Evolutionary conservation across 2,329 filamentous ascomycete species (phyloP), one percentile per base, ranked within the genome.

Genomic region (Aspergillus candidus): DNA sequence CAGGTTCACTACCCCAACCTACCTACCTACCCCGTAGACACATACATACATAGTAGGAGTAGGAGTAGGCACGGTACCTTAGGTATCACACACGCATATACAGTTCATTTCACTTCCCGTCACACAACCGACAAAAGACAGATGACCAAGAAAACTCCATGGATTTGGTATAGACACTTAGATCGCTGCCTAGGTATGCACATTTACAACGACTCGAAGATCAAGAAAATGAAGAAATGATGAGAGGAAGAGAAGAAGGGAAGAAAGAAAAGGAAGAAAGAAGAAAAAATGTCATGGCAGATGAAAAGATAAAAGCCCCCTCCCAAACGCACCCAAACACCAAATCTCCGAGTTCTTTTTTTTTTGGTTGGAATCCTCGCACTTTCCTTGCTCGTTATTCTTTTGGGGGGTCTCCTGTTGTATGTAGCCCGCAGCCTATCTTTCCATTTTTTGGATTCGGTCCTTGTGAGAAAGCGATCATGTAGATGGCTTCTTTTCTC

Each of bases 181-280:
- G 48, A 51, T 56, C 54, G 54, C 54, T 57, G 48, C 53, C 53
- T 54, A 27, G 22, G 22, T 27, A 57, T 56, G 54, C 54, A 54
- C 50, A 56, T 51, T 51, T 55, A 50, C 50, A 43, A 43, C 18
- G 27, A 48, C 30, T 11, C 18, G 18, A 18, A 18, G 6, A 18
- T 18, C 3, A 18, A 18, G 18, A 18, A 18, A 4, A 43, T 37
- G n/a, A 15, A 44, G 34, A 46, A 15, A 44, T 17, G 29, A 32
- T 29, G 46, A 48, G 34, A 39, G 46, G 38, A 54, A 18, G 41
- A 46, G 27, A 33, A 42, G 27, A 14, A 11, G 11, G 11, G 18
- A 44, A 32, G 17, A 31, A 13, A n/a, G 30, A 15, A 29, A 31
- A 12, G 27, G 27, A 31, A n/a, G n/a, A 11, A 29, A 33, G 13